Evolutionary conservation across 2,329 filamentous ascomycete species (phyloP).

Genomic region (Alternaria brassicicola): DNA sequence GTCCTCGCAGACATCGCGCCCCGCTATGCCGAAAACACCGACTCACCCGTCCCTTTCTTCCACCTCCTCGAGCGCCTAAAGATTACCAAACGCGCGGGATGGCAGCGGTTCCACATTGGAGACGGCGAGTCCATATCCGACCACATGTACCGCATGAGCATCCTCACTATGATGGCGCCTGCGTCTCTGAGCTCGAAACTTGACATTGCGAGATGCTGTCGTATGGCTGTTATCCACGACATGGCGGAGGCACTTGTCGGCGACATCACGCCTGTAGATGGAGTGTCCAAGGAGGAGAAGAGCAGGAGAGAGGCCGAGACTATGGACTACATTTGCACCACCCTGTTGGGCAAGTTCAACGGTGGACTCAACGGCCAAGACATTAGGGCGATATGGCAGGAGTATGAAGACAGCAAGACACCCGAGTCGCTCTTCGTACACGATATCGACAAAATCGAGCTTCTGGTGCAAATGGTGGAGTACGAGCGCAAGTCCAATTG

Average conservation of each 20-base stretch:
- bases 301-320: conserved; percentile 82
- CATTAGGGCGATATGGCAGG: conserved; percentile 84
- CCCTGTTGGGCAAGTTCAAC: conserved; percentile 74
- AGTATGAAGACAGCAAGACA: conserved; percentile 90
- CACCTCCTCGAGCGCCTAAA: conserved; percentile 93
- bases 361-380: conserved; percentile 72
- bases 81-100: conserved; percentile 95
- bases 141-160: conserved; percentile 99
- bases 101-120: conserved; percentile 82
- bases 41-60: conserved; percentile 87
- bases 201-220: conserved; percentile 82
- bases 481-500: conserved; percentile 79
- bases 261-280: conserved; percentile 94
- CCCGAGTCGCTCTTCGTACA: conserved; percentile 89
- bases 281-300: conserved; percentile 86
- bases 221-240: conserved; percentile 96
- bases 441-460: conserved; percentile 96
- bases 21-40: conserved; percentile 63
- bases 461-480: conserved; percentile 93
- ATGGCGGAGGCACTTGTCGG: conserved; percentile 96
- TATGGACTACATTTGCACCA: conserved; percentile 86
- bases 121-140: conserved; percentile 89
- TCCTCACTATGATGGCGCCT: conserved; percentile 92
- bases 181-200: conserved; percentile 71
- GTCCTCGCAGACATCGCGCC: conserved; percentile 69